These are phyloP conservation scores for Fusarium succisae DNA, from an alignment of 2,329 filamentous ascomycete species.

Conservation along the genomic window DNA sequence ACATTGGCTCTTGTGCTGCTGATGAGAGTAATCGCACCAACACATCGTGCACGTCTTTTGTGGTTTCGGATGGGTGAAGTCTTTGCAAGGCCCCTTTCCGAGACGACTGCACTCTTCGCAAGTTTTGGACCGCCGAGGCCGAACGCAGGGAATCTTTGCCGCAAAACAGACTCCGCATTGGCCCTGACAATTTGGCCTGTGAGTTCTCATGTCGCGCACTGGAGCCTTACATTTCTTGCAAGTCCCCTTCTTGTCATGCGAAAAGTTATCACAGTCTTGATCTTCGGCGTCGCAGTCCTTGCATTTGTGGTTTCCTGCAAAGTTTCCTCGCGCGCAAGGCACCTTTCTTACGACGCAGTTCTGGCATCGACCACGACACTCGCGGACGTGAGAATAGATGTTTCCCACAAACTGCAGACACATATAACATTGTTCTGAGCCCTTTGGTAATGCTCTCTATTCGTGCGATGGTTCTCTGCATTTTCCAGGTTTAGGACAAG, in stretches of 20 bases:
- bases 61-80: background rate
- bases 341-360: background rate
- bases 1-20: no score
- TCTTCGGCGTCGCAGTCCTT: background rate
- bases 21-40: no score
- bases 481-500: background rate
- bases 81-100: background rate
- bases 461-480: background rate
- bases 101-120: background rate
- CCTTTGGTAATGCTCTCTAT: background rate
- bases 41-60: no score
- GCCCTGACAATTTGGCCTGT: background rate
- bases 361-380: background rate
- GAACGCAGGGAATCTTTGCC: background rate
- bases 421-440: background rate
- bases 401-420: background rate
- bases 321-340: background rate
- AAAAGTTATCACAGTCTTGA: background rate
- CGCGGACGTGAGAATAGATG: background rate
- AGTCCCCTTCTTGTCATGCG: background rate
- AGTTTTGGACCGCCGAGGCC: fast-evolving
- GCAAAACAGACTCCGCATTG: background rate
- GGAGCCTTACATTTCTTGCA: background rate
- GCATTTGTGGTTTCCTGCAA: background rate
- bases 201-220: background rate